Evolutionary conservation across 2,329 filamentous ascomycete genomes (phyloP), one percentile per base, ranked within the genome.

Genomic region (Epichloe aotearoae): DNA sequence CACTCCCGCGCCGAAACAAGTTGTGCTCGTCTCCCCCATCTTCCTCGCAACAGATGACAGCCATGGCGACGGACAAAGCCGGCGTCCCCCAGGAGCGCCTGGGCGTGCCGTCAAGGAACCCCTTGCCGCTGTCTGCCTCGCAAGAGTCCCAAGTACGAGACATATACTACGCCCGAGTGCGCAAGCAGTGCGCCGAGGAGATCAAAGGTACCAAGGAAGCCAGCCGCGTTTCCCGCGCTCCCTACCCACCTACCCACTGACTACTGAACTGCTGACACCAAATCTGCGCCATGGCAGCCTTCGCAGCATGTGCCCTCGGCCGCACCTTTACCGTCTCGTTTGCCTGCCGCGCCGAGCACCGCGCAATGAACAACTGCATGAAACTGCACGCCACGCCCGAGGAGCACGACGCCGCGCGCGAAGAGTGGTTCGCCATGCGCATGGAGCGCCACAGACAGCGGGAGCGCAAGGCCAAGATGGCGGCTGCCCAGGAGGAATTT

Each of bases 301-400:
- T 98, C 66, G 93, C 93, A 52, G 82, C 84, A 58, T 98, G 93
- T 75, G 90, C 90, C 49, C 76, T 84, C 47, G 83, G 84, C 63
- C 86, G 88, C 57, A 97, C 90, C 5, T 80, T 97, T 60, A 89
- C 84, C 51, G 86, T 93, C 52, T 85, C 89, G 12, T 96, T 93
- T 74, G 79, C 82, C 49, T 98, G 93, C 73, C 84, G 88, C 50
- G 70, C 76, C 46, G 77, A 90, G 62, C 85, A 89, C 61, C 82
- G 84, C 55, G 75, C 77, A 37, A 98, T 98, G 93, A 98, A 98
- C 71, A 76, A 73, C 54, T 98, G 93, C 73, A 96, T 98, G 89
- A 76, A 90, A 58, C 69, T 76, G 51, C 85, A 94, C 70, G 90
- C 91, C 50, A 94, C 87, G 56, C 86, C 83, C 56, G 81, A 78